Evolutionary conservation across 176 grass and related monocot genomes (phyloP).

Genomic region (Oryza glumipatula): DNA sequence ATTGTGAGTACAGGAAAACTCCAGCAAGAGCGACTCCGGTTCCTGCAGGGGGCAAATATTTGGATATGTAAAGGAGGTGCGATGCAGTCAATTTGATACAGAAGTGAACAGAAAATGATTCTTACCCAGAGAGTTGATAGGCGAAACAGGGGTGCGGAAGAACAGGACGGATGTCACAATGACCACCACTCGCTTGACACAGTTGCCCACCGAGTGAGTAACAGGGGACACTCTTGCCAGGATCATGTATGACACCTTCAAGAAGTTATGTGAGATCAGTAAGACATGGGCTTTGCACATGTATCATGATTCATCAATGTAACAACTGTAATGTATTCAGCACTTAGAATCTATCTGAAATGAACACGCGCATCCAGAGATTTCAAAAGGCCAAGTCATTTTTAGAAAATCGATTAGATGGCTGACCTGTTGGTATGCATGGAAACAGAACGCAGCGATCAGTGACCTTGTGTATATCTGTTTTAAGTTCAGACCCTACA

Average conservation of each 20-base stretch:
- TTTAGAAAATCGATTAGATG: neutral
- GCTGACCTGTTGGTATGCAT: constrained; percentile 93
- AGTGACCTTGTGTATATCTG: constrained; percentile 75
- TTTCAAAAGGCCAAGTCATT: neutral
- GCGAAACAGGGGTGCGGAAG: constrained; percentile 93
- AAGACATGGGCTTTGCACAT: neutral
- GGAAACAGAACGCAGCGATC: constrained; percentile 85
- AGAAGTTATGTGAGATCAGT: constrained; percentile 26
- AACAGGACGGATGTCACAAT: constrained; percentile 95
- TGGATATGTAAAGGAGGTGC: neutral
- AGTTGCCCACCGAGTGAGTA: constrained; percentile 94
- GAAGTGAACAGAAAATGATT: neutral
- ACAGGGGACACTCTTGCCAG: constrained; percentile 88
- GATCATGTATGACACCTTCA: constrained; percentile 96
- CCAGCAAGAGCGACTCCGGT: constrained; percentile 84
- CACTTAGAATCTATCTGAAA: neutral
- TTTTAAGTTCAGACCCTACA: constrained; percentile 84
- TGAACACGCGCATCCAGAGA: constrained; percentile 1
- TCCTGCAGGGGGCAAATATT: constrained; percentile 47
- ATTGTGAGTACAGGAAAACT: constrained; percentile 92
- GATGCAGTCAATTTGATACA: neutral
- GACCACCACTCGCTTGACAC: constrained; percentile 90
- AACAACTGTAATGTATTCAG: neutral
- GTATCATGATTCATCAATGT: constrained; percentile 17
- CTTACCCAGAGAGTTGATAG: constrained; percentile 81